These are phyloP conservation scores for Colletotrichum karsti DNA, from an alignment of 2,329 filamentous ascomycete species.

Conservation along the genomic window DNA sequence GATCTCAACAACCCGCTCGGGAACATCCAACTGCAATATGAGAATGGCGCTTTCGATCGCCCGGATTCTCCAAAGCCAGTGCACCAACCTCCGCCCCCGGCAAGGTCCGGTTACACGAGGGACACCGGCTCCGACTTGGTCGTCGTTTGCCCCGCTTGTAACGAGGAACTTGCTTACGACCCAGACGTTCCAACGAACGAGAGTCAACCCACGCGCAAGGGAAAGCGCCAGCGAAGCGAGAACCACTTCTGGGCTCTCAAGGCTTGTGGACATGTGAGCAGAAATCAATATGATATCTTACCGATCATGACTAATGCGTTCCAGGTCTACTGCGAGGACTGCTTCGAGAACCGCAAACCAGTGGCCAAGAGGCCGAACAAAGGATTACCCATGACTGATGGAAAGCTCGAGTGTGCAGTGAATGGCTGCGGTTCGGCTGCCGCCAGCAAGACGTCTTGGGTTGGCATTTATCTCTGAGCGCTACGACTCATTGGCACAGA, in stretches of 20 bases:
- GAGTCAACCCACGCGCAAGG: conserved; percentile 45
- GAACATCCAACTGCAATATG: conserved; percentile 30
- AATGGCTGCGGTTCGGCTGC: conserved; percentile 65
- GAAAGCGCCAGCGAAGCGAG: conserved; percentile 66
- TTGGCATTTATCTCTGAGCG: conserved; percentile 66
- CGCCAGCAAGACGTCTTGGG: conserved; percentile 63
- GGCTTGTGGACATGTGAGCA: conserved; percentile 85
- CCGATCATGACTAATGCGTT: conserved; percentile 38
- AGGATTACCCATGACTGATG: conserved; percentile 23
- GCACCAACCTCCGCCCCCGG: conserved; percentile 70
- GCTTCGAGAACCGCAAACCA: conserved; percentile 64
- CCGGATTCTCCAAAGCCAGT: conserved; percentile 50
- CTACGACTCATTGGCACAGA: not conserved
- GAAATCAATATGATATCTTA: not conserved
- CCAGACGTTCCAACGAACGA: conserved; percentile 49
- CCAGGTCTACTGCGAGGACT: conserved; percentile 70
- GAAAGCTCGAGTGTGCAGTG: conserved; percentile 61
- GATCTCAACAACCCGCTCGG: conserved; percentile 28
- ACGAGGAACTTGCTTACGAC: conserved; percentile 82
- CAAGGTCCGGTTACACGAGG: conserved; percentile 82
- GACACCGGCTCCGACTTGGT: conserved; percentile 76
- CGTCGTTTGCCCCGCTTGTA: conserved; percentile 87
- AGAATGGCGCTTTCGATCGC: conserved; percentile 38
- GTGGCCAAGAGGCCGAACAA: conserved; percentile 39
- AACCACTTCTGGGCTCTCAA: conserved; percentile 94